A percentile compares a stretch with the other conserved stretches of the same genome.
These are phyloP conservation scores for Hypoxylon crocopeplum DNA, from an alignment of 495 filamentous ascomycete species.

Conservation along the genomic window DNA sequence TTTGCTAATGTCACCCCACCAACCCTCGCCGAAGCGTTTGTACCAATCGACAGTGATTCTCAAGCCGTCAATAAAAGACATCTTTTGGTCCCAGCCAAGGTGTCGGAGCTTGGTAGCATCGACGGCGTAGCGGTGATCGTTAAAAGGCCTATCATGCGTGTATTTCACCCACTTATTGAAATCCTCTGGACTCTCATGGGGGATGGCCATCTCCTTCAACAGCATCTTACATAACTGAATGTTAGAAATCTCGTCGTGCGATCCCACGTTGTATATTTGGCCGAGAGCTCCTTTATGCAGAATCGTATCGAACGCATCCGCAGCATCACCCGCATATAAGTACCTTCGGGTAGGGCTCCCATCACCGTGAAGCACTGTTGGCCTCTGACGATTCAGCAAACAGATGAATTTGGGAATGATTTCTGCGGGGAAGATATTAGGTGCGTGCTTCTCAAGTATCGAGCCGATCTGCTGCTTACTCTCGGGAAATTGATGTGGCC, in stretches of 20 bases:
- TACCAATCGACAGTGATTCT: slow-evolving; percentile 76
- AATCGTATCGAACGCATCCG: slow-evolving; percentile 80
- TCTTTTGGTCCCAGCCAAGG: slow-evolving; percentile 73
- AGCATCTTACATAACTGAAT: slow-evolving; percentile 63
- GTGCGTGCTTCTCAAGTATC: not conserved
- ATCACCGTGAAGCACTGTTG: slow-evolving; percentile 72
- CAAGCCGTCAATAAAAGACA: slow-evolving; percentile 66
- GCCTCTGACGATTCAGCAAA: slow-evolving; percentile 62
- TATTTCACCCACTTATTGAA: slow-evolving; percentile 65
- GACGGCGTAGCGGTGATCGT: slow-evolving; percentile 73
- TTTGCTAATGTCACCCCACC: slow-evolving; percentile 78
- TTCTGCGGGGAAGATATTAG: slow-evolving; percentile 52
- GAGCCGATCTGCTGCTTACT: slow-evolving; percentile 57
- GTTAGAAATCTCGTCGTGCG: slow-evolving; percentile 70
- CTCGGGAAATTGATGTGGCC: slow-evolving; percentile 79
- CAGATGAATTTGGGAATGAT: slow-evolving; percentile 78
- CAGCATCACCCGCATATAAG: slow-evolving; percentile 73
- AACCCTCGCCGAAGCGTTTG: slow-evolving; percentile 61
- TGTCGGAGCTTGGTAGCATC: slow-evolving; percentile 68
- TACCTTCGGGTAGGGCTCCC: slow-evolving; percentile 72
- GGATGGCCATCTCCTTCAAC: slow-evolving; percentile 59
- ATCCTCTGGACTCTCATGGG: slow-evolving; percentile 49
- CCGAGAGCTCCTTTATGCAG: slow-evolving; percentile 71
- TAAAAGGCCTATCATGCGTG: slow-evolving; percentile 74
- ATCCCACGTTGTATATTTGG: slow-evolving; percentile 77